Evolutionary conservation across 352 stramenopile genomes (phyloP).

Genomic region (Phytophthora melonis): DNA sequence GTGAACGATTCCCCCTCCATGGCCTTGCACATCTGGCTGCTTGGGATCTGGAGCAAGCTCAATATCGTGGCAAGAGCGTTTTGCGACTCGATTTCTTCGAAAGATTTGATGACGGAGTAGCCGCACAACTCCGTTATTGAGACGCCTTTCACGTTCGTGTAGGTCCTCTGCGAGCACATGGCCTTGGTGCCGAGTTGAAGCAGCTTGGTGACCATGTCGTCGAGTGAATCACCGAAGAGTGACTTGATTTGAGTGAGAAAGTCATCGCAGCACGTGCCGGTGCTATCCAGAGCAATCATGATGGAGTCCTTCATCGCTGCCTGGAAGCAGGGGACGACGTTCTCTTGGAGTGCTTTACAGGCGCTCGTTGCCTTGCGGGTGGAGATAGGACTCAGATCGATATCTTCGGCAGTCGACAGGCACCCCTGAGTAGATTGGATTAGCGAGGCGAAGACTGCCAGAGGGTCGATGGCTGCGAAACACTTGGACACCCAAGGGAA

Average conservation of each 20-base stretch:
- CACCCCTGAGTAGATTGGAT: constrained; percentile 29
- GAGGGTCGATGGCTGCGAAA: constrained; percentile 35
- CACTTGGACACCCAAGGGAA: constrained; percentile 52
- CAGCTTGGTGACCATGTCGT: constrained; percentile 38
- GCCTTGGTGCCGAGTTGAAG: constrained; percentile 35
- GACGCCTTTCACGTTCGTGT: constrained; percentile 28
- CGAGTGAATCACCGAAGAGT: constrained; percentile 38
- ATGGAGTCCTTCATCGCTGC: constrained; percentile 13
- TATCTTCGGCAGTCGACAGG: constrained; percentile 20
- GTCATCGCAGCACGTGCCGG: constrained; percentile 45
- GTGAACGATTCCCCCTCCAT: constrained; percentile 47
- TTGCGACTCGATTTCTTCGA: constrained; percentile 12
- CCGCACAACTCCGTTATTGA: constrained; percentile 42
- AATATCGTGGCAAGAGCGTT: constrained; percentile 1
- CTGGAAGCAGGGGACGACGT: constrained; percentile 43
- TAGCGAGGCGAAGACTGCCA: constrained; percentile 15
- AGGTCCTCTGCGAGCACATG: constrained; percentile 49
- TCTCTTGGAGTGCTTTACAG: constrained; percentile 25
- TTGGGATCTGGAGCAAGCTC: constrained; percentile 46
- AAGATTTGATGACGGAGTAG: constrained; percentile 33
- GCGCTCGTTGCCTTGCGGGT: too few relatives aligned
- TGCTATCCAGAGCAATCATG: constrained; percentile 22
- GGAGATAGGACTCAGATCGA: neutral
- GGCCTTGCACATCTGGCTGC: constrained; percentile 51
- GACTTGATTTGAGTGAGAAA: constrained; percentile 43